Conservation (phyloP, 2,329 filamentous ascomycete species). For the Arthroderma sp. region DNA sequence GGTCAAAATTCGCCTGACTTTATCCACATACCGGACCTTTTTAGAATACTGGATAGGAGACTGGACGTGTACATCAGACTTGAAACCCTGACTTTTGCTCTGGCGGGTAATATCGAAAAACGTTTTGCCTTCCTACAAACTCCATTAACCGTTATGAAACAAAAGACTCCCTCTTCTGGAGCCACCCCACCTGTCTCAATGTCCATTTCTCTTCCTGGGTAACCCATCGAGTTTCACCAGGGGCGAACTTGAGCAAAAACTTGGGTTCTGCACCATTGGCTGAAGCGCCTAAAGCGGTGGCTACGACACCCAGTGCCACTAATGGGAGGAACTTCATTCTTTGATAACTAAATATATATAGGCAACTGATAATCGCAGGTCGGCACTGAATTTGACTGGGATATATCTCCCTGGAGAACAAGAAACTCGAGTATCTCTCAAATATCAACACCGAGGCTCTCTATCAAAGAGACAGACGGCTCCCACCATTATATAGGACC, state of each 20-base stretch:
- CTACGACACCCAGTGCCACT: slow-evolving; percentile 18
- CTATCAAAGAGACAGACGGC: background rate
- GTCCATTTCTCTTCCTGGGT: slow-evolving; percentile 94
- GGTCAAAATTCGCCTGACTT: slow-evolving; percentile 52
- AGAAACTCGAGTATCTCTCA: background rate
- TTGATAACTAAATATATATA: background rate
- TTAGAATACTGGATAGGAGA: slow-evolving; percentile 52
- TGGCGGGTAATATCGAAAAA: slow-evolving; percentile 89
- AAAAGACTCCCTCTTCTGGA: background rate
- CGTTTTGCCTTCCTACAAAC: slow-evolving; percentile 56
- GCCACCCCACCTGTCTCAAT: slow-evolving; percentile 53
- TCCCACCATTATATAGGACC: background rate
- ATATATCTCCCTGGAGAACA: background rate
- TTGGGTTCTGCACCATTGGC: slow-evolving; percentile 24
- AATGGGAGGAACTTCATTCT: slow-evolving; percentile 25
- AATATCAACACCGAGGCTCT: background rate
- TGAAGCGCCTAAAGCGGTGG: slow-evolving; percentile 20
- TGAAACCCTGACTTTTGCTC: slow-evolving; percentile 44
- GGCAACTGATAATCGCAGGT: background rate
- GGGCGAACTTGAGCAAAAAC: slow-evolving; percentile 69
- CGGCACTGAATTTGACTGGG: background rate
- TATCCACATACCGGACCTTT: slow-evolving; percentile 50
- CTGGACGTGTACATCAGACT: slow-evolving; percentile 28
- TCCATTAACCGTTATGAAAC: slow-evolving; percentile 3
- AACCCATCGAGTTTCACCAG: slow-evolving; percentile 71